Base-by-base conservation (phyloP, 306 rosid genomes). In the Sphenostylis stenocarpa region DNA sequence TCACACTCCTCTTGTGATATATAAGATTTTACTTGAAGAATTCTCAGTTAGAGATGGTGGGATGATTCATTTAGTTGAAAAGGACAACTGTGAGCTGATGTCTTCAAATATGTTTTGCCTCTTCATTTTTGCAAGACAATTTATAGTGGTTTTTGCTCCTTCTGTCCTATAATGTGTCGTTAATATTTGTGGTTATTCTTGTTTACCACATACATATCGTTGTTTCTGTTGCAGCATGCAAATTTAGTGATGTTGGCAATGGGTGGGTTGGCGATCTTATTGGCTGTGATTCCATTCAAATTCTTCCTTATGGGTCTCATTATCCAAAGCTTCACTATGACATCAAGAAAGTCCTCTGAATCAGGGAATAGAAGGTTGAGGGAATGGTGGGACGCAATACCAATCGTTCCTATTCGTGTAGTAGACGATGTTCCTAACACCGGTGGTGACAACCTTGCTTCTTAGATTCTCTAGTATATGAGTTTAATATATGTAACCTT, bases 361-460 rank as follows among this genome's bases (percentile, higher is more conserved):
- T 77, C 83, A 47, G 90, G 92, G 26, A 83, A 87, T 78, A 83
- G 97, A 86, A 63, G 99, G 21, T 71, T 88, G 63, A 89, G 75
- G 70, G 99, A 95, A 82, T 95, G 99, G 99, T 90, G 97, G 99
- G 99, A 92, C 57, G 86, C 97, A 5, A 92, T 95, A 69, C 97
- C 99, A 9, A 81, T 95, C 0, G 84, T 92, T 71, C 89, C 89
- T 17, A 87, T 95, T 34, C 90, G 87, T 17, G 83, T 94, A 15
- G 96, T 85, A 5, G 80, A 85, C 57, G 64, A 87, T 58, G 21
- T 10, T 77, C 83, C 73, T 15, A 20, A 44, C 31, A 53, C 77
- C 21, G 72, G 43, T 8, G 3, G 2, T 9, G 1, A 38, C 43
- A 24, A 10, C n/a, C 21, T 41, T 49, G 61, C 31, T 56, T 19